A percentile compares a stretch with the other conserved stretches of the same genome.
Conservation (phyloP, 768 basidiomycete species). For the Serendipita sp. region DNA sequence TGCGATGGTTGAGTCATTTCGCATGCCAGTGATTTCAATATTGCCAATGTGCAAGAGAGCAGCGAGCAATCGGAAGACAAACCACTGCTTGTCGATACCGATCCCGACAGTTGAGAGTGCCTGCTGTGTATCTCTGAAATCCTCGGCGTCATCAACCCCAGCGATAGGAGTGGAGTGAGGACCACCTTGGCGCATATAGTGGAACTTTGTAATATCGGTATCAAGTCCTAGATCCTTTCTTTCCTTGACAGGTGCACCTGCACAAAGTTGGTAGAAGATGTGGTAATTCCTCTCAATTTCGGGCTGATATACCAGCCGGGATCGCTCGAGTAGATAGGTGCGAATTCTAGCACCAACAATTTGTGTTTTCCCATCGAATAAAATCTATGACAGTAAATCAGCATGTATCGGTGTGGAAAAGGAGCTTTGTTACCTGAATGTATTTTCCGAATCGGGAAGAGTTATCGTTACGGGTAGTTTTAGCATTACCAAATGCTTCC, state of each 20-base stretch:
- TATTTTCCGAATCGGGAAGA: slow-evolving; percentile 99
- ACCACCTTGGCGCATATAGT: slow-evolving; percentile 88
- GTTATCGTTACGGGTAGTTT: slow-evolving; percentile 98
- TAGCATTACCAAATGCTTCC: slow-evolving; percentile 97
- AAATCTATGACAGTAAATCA: slow-evolving; percentile 43
- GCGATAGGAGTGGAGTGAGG: slow-evolving; percentile 68
- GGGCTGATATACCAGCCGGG: slow-evolving; percentile 94
- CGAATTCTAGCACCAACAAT: slow-evolving; percentile 98
- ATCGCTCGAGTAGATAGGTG: slow-evolving; percentile 94
- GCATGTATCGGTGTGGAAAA: slow-evolving; percentile 7
- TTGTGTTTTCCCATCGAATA: slow-evolving; percentile 89
- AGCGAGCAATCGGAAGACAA: slow-evolving; percentile 85
- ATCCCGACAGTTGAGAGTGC: slow-evolving; percentile 96
- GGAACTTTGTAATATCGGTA: slow-evolving; percentile 69
- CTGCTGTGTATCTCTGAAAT: slow-evolving; percentile 84
- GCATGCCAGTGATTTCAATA: slow-evolving; percentile 68
- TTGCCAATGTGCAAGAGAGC: slow-evolving; percentile 96
- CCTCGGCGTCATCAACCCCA: slow-evolving; percentile 92
- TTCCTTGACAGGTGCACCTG: slow-evolving; percentile 88
- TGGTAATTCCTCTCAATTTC: slow-evolving; percentile 96
- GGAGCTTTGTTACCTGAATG: slow-evolving; percentile 57
- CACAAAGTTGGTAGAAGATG: slow-evolving; percentile 98
- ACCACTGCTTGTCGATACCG: slow-evolving; percentile 95
- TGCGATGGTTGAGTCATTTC: slow-evolving; percentile 70
- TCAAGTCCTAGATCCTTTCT: slow-evolving; percentile 88